These are phyloP conservation scores for Phymatotrichopsis omnivora DNA, from an alignment of 2,329 filamentous ascomycete species.

Conservation along the genomic window DNA sequence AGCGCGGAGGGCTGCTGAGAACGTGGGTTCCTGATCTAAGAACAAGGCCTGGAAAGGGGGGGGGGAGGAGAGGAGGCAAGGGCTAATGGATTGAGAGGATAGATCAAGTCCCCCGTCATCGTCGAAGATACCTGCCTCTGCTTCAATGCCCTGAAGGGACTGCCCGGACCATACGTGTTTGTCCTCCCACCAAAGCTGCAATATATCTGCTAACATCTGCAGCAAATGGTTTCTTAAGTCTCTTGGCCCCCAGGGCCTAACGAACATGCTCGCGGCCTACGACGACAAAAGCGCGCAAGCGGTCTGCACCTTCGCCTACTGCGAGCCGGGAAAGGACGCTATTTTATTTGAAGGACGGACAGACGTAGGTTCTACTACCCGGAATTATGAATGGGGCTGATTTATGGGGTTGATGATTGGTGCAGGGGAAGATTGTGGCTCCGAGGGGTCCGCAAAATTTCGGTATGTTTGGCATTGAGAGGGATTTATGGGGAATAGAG, in stretches of 20 bases:
- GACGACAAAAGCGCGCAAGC: slow-evolving; percentile 85
- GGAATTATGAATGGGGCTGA: not conserved
- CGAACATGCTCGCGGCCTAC: slow-evolving; percentile 81
- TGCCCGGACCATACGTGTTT: slow-evolving; percentile 94
- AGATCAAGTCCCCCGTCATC: slow-evolving; percentile 78
- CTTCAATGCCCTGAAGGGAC: slow-evolving; percentile 79
- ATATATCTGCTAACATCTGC: slow-evolving; percentile 3
- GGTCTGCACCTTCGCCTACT: slow-evolving; percentile 93
- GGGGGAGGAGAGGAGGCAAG: not conserved
- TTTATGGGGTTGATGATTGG: not conserved
- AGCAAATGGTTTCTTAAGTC: slow-evolving; percentile 91
- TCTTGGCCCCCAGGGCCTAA: slow-evolving; percentile 73
- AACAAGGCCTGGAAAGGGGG: not conserved
- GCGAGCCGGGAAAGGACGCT: slow-evolving; percentile 67
- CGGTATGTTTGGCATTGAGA: not conserved
- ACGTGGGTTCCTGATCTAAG: slow-evolving; percentile 1
- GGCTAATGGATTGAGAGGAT: slow-evolving; percentile 2
- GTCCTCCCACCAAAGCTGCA: slow-evolving; percentile 32
- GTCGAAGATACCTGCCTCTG: slow-evolving; percentile 94
- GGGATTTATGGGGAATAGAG: slow-evolving; percentile 22
- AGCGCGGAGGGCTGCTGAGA: slow-evolving; percentile 67
- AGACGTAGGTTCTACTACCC: slow-evolving; percentile 45
- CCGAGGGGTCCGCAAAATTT: slow-evolving; percentile 68
- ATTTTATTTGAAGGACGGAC: slow-evolving; percentile 88
- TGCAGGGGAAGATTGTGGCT: slow-evolving; percentile 67